phyloP scores from a whole-genome alignment of 2,329 filamentous ascomycete genomes.

The Herpotrichia juniperi region DNA sequence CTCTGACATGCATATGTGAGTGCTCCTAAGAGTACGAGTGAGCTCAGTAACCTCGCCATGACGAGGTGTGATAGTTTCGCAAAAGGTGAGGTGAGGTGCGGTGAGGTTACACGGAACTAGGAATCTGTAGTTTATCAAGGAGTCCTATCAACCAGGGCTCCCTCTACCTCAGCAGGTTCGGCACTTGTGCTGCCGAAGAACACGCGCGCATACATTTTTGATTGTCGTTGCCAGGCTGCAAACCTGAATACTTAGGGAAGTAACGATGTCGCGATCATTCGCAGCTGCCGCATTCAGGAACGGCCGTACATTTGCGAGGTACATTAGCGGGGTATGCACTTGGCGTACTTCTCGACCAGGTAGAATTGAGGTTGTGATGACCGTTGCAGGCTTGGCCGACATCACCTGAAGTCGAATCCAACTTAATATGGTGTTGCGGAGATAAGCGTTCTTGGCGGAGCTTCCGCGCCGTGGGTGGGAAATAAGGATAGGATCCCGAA shows the following conservation, averaged over 20 bases:
- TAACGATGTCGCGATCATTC: constrained; percentile 17
- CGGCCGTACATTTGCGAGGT: constrained; percentile 4
- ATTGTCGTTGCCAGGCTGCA: too few relatives aligned
- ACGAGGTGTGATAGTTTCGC: not conserved
- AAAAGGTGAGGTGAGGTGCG: not conserved
- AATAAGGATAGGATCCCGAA: too few relatives aligned
- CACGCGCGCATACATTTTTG: not conserved
- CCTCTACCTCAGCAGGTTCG: not conserved
- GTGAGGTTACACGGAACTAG: not conserved
- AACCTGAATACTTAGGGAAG: too few relatives aligned
- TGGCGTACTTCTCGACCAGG: constrained; percentile 9
- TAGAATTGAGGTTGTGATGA: constrained; percentile 7
- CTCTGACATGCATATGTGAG: constrained; percentile 22
- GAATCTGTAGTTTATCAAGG: not conserved
- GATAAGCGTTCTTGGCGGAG: constrained; percentile 9
- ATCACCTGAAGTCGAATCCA: constrained; percentile 11
- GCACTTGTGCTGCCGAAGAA: not conserved
- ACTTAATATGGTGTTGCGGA: constrained; percentile 2
- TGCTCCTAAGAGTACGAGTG: constrained; percentile 11
- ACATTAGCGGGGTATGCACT: constrained; percentile 16
- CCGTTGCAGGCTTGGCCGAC: constrained; percentile 15
- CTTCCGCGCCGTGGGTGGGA: not conserved
- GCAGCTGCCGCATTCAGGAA: constrained; percentile 21
- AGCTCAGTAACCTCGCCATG: constrained; percentile 13
- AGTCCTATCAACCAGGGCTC: too few relatives aligned